These are phyloP conservation scores for Marasmius fiardii DNA, from an alignment of 1,284 basidiomycete species.

Conservation along the genomic window DNA sequence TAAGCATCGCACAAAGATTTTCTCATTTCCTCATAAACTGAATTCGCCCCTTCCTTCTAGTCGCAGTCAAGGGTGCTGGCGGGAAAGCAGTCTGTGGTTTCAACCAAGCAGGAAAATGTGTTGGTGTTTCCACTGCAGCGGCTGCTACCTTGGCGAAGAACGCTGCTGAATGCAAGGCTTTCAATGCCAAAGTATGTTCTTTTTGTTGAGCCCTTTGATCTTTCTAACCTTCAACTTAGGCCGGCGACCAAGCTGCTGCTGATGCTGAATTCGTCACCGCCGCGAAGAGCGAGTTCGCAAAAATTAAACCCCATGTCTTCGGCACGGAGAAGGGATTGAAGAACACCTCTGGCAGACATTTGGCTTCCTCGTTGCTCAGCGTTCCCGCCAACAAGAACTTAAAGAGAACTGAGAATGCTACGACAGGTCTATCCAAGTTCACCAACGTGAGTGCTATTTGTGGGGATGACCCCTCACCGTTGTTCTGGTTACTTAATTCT, in stretches of 20 bases:
- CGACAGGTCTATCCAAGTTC: background rate
- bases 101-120: background rate
- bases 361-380: background rate
- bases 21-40: background rate
- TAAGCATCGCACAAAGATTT: background rate
- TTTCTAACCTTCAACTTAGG: background rate
- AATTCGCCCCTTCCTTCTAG: background rate
- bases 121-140: background rate
- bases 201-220: background rate
- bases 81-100: background rate
- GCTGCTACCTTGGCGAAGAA: background rate
- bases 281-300: background rate
- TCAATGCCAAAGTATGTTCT: background rate
- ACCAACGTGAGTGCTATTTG: background rate
- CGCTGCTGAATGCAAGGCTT: constrained; percentile 1
- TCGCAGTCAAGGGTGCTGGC: background rate
- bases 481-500: background rate
- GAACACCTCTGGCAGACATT: constrained; percentile 2
- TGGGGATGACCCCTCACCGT: background rate
- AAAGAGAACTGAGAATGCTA: background rate
- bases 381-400: background rate
- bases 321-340: background rate
- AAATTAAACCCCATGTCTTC: constrained; percentile 1
- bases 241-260: background rate
- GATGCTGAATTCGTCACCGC: background rate